Conservation (phyloP, 371 early-diverging fungal species). For the Mortierella sp. region DNA sequence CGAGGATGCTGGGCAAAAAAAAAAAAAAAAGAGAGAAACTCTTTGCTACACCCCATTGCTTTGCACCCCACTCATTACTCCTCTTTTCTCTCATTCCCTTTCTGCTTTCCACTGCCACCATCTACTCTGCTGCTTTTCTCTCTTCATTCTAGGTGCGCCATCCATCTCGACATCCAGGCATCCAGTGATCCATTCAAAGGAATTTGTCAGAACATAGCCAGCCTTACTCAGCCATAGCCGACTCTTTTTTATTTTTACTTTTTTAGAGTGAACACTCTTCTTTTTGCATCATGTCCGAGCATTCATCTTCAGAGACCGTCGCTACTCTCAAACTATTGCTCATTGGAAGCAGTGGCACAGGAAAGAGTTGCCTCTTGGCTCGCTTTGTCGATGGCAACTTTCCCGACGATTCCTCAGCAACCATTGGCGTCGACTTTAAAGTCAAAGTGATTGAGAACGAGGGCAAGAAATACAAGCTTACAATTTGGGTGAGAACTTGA, state of each 20-base stretch:
- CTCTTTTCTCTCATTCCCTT: too few species aligned
- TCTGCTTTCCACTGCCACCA: too few species aligned
- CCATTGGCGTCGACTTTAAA: constrained; percentile 99
- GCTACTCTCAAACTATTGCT: constrained; percentile 96
- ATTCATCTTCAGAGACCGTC: constrained; percentile 50
- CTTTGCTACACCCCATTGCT: too few species aligned
- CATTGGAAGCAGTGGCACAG: constrained; percentile 99
- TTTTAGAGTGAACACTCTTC: too few species aligned
- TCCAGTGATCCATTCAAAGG: too few species aligned
- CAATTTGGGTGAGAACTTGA: constrained; percentile 83
- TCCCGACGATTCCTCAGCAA: constrained; percentile 93
- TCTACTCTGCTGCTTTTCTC: too few species aligned
- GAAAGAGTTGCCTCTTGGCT: constrained; percentile 97
- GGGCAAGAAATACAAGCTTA: constrained; percentile 94
- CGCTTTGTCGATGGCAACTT: constrained; percentile 99
- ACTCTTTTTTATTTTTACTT: not conserved
- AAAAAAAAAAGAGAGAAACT: constrained; percentile 1
- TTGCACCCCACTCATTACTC: too few species aligned
- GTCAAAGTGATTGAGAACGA: constrained; percentile 96
- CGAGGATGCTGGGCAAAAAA: not conserved
- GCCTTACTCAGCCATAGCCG: not conserved
- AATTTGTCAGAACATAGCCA: not conserved
- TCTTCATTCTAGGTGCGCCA: too few species aligned
- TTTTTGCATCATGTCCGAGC: not conserved
- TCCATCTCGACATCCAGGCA: too few species aligned